Evolutionary conservation across 305 asterid species (phyloP).

Genomic region (Rubia peregrina): DNA sequence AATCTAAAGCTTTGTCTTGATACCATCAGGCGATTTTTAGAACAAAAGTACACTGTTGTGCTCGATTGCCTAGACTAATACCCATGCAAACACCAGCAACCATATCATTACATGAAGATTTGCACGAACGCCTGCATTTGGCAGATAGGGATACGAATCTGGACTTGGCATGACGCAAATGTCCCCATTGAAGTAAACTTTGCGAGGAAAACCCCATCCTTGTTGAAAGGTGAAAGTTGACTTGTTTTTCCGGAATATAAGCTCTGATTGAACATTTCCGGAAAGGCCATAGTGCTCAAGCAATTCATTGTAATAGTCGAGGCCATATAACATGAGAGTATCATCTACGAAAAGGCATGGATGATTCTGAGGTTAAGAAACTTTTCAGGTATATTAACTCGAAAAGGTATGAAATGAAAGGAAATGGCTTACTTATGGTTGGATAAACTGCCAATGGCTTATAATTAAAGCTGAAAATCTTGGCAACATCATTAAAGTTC

Average conservation of each 20-base stretch:
- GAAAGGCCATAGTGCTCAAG: conserved; percentile 36
- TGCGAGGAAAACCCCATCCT: conserved; percentile 61
- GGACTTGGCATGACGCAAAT: conserved; percentile 60
- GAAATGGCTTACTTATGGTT: conserved; percentile 45
- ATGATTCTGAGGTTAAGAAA: too few relatives aligned
- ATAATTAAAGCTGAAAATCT: conserved; percentile 66
- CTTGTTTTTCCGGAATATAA: conserved; percentile 40
- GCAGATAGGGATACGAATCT: conserved; percentile 38
- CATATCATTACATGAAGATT: neutral
- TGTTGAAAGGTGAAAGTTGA: conserved; percentile 34
- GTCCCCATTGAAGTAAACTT: conserved; percentile 50
- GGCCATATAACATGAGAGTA: conserved; percentile 51
- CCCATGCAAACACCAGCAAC: conserved; percentile 2
- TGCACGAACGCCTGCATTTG: conserved; percentile 13
- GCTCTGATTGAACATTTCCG: conserved; percentile 53
- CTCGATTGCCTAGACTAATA: conserved; percentile 2
- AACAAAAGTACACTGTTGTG: neutral
- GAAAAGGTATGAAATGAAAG: neutral
- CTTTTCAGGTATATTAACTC: too few relatives aligned
- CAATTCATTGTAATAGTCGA: conserved; percentile 43
- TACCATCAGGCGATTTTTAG: neutral
- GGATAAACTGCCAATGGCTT: conserved; percentile 58
- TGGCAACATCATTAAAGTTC: conserved; percentile 63
- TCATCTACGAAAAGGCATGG: conserved; percentile 34
- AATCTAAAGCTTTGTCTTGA: neutral